These are phyloP conservation scores for Termitomyces sp. DNA, from an alignment of 768 basidiomycete species.

Conservation along the genomic window DNA sequence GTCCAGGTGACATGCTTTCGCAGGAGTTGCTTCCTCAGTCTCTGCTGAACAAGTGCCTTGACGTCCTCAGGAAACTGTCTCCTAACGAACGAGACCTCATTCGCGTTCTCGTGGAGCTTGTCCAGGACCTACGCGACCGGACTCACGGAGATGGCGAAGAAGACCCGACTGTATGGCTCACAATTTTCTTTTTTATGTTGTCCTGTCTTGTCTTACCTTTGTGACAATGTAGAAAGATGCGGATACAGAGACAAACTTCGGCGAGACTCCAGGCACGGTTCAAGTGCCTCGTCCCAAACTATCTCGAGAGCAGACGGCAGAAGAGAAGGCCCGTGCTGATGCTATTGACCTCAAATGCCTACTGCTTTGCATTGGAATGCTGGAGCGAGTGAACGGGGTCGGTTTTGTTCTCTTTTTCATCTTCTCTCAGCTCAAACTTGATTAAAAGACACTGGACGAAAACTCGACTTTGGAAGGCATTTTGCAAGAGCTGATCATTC, in stretches of 20 bases:
- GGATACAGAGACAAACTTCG: conserved; percentile 21
- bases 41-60: conserved; percentile 71
- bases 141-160: conserved; percentile 34
- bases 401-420: conserved; percentile 28
- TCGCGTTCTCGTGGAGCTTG: conserved; percentile 81
- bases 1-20: conserved; percentile 73
- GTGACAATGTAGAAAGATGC: conserved; percentile 10
- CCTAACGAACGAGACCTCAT: conserved; percentile 80
- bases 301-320: conserved; percentile 42
- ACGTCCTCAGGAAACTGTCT: conserved; percentile 71
- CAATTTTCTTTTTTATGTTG: background rate
- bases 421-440: background rate
- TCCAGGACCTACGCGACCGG: conserved; percentile 70
- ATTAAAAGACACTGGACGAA: conserved; percentile 51
- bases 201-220: background rate
- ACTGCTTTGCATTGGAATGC: conserved; percentile 70
- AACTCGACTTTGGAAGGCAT: conserved; percentile 71
- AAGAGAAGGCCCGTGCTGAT: conserved; percentile 54
- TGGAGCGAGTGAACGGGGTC: conserved; percentile 83
- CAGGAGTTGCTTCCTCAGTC: conserved; percentile 62
- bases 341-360: conserved; percentile 71
- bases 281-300: conserved; percentile 17
- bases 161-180: conserved; percentile 20
- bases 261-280: conserved; percentile 20
- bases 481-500: conserved; percentile 78